Evolutionary conservation across 441 rosid genomes (phyloP).

Genomic region (Erodium trifolium): DNA sequence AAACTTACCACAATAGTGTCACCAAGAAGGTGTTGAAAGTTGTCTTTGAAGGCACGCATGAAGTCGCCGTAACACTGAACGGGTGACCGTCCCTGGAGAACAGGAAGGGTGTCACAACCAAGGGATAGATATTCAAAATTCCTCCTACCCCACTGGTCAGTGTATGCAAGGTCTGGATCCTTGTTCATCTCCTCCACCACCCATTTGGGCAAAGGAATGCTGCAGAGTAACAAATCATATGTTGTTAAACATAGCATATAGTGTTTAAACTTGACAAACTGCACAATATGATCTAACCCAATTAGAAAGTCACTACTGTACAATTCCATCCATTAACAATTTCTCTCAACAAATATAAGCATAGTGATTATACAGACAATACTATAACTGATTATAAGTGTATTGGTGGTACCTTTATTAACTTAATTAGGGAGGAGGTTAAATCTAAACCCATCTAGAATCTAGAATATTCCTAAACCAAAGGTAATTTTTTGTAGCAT

Average conservation of each 20-base stretch:
- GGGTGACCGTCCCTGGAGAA: slow-evolving; percentile 41
- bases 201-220: slow-evolving; percentile 48
- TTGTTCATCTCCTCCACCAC: slow-evolving; percentile 36
- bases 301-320: background rate
- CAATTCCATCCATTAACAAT: too few relatives aligned
- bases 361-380: too few relatives aligned
- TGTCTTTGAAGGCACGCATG: slow-evolving; percentile 40
- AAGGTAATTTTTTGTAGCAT: too few relatives aligned
- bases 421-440: background rate
- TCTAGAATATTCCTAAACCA: background rate
- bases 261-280: slow-evolving; percentile 11
- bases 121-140: slow-evolving; percentile 42
- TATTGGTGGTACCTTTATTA: too few relatives aligned
- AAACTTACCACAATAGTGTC: slow-evolving; percentile 30
- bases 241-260: background rate
- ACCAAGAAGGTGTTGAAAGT: slow-evolving; percentile 37
- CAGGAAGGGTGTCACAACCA: slow-evolving; percentile 48
- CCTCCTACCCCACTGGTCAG: slow-evolving; percentile 42
- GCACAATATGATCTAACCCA: background rate
- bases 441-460: background rate
- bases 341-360: too few relatives aligned
- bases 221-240: slow-evolving; percentile 15
- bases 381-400: too few relatives aligned
- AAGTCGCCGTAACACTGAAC: slow-evolving; percentile 46
- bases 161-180: slow-evolving; percentile 39